Conservation (phyloP, 352 stramenopile species). For the Thalassiosira livingstoniorum region DNA sequence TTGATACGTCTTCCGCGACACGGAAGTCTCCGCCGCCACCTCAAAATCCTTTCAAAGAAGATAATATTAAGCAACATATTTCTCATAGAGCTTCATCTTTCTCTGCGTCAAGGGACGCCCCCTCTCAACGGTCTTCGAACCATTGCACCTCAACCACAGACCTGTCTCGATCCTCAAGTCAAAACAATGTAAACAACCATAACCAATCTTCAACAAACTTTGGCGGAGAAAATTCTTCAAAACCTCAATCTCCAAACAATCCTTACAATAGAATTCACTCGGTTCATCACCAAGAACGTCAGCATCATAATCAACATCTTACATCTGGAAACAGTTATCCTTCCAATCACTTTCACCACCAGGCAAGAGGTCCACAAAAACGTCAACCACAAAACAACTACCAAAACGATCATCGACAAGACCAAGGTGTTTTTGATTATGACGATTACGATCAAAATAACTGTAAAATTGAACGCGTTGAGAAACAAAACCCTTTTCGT, state of each 20-base stretch:
- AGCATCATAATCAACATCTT: constrained; percentile 7
- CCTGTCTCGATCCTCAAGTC: too few relatives aligned
- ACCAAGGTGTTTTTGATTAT: constrained; percentile 58
- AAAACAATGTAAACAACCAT: too few relatives aligned
- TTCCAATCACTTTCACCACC: constrained; percentile 4
- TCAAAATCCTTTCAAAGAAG: too few relatives aligned
- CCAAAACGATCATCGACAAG: constrained; percentile 62
- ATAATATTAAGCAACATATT: too few relatives aligned
- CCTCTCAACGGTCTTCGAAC: too few relatives aligned
- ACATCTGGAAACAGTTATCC: constrained; percentile 4
- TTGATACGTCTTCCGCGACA: too few relatives aligned
- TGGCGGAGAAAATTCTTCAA: background rate
- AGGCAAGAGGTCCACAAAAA: constrained; percentile 4
- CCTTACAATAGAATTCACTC: constrained; percentile 14
- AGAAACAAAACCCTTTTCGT: constrained; percentile 53
- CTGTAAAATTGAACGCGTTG: constrained; percentile 14
- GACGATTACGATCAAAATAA: constrained; percentile 37
- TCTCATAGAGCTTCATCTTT: too few relatives aligned
- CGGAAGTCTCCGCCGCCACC: too few relatives aligned
- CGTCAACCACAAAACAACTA: constrained; percentile 55
- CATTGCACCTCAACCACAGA: too few relatives aligned
- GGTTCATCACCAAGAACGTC: constrained; percentile 3
- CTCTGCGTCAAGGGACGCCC: too few relatives aligned
- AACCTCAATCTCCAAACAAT: background rate
- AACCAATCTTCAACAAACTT: too few relatives aligned